These are phyloP conservation scores for Penicillium sp. DNA, from an alignment of 2,329 filamentous ascomycete species.

Conservation along the genomic window DNA sequence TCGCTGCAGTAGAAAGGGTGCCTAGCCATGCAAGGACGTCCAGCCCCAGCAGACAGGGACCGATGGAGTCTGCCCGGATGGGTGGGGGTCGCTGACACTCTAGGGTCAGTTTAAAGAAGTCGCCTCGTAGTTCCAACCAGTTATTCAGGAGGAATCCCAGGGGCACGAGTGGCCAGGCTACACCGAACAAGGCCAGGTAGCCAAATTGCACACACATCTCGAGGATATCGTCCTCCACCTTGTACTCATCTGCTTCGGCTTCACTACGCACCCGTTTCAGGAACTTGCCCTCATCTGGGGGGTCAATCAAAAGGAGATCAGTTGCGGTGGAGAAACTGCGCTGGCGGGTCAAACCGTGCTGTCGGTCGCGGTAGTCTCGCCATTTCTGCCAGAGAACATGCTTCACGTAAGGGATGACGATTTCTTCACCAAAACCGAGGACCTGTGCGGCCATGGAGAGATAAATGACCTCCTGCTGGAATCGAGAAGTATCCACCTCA, in stretches of 20 bases:
- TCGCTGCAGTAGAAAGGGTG: constrained; percentile 79
- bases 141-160: constrained; percentile 91
- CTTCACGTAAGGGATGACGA: constrained; percentile 82
- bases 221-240: constrained; percentile 85
- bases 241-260: constrained; percentile 77
- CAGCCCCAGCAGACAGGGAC: constrained; percentile 83
- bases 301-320: constrained; percentile 59
- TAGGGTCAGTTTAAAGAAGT: constrained; percentile 90
- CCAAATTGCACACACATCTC: constrained; percentile 92
- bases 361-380: constrained; percentile 28
- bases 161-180: constrained; percentile 91
- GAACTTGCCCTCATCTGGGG: constrained; percentile 76
- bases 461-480: constrained; percentile 91
- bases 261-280: constrained; percentile 79
- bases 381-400: constrained; percentile 75
- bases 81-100: constrained; percentile 88
- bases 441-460: constrained; percentile 93
- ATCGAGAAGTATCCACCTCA: constrained; percentile 75
- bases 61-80: constrained; percentile 88
- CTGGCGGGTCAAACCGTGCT: constrained; percentile 33
- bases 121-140: constrained; percentile 90
- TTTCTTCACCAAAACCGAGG: constrained; percentile 81
- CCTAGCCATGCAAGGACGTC: constrained; percentile 93
- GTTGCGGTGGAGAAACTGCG: constrained; percentile 39
- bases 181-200: constrained; percentile 87